Conservation (phyloP, 1,284 basidiomycete species). For the Microbotryum scabiosae region DNA sequence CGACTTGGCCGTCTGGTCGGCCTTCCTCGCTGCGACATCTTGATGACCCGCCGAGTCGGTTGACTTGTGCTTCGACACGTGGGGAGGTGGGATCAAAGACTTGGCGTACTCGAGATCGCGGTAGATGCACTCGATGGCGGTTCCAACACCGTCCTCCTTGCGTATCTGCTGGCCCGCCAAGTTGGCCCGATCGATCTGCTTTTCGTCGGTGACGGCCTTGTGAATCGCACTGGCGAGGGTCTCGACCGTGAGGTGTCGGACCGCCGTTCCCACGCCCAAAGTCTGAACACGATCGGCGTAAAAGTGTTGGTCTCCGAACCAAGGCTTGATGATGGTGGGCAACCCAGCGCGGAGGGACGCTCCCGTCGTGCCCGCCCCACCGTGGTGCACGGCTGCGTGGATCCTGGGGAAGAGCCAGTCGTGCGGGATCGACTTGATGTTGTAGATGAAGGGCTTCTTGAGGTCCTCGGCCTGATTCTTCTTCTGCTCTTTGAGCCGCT, state of each 20-base stretch:
- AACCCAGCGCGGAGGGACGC: conserved; percentile 65
- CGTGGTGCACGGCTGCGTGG: conserved; percentile 94
- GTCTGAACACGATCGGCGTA: conserved; percentile 93
- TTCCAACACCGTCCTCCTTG: conserved; percentile 76
- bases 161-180: conserved; percentile 75
- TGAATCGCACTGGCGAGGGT: conserved; percentile 65
- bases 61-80: no score
- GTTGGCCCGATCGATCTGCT: conserved; percentile 76
- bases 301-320: conserved; percentile 94
- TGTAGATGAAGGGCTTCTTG: conserved; percentile 29
- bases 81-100: conserved; percentile 11
- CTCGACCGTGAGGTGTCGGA: conserved; percentile 69
- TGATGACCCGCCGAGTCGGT: no score
- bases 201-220: conserved; percentile 73
- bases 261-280: conserved; percentile 67
- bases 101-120: conserved; percentile 55
- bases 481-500: conserved; percentile 28
- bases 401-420: conserved; percentile 93
- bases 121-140: conserved; percentile 83
- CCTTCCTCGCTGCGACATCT: no score
- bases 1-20: no score
- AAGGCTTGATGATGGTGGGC: conserved; percentile 91
- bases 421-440: conserved; percentile 79
- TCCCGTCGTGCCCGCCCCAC: conserved; percentile 91
- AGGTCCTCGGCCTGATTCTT: conserved; percentile 29